A percentile compares a stretch with the other conserved stretches of the same genome.
phyloP scores from a whole-genome alignment of 345 rosid genomes.

The Boechera stricta region DNA sequence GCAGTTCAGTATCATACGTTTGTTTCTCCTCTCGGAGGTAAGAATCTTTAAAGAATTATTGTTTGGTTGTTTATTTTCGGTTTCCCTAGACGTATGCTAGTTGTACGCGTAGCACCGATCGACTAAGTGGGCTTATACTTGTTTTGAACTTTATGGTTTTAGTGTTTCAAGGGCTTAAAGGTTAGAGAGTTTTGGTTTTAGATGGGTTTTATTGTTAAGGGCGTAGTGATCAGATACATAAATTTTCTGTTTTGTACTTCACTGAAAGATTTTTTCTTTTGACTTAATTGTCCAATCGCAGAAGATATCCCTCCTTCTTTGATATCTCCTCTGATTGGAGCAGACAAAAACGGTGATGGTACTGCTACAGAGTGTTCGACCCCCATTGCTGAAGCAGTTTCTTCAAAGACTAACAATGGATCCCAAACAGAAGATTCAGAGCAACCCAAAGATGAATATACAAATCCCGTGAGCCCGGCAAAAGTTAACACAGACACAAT shows the following conservation, averaged over 20 bases:
- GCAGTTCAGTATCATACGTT: constrained; percentile 57
- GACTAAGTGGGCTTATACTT: constrained; percentile 14
- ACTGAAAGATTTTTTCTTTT: constrained; percentile 4
- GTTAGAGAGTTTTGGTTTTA: not conserved
- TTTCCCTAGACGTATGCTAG: not conserved
- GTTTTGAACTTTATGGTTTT: constrained; percentile 15
- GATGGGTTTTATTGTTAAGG: not conserved
- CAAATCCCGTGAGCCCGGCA: constrained; percentile 4
- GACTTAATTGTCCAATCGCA: constrained; percentile 25
- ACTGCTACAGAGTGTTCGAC: constrained; percentile 36
- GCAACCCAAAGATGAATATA: constrained; percentile 33
- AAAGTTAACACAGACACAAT: constrained; percentile 30
- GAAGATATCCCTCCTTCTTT: constrained; percentile 20
- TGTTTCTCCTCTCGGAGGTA: constrained; percentile 68
- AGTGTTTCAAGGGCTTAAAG: constrained; percentile 5
- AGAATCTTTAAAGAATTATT: constrained; percentile 25
- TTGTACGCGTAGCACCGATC: constrained; percentile 2
- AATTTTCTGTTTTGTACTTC: not conserved
- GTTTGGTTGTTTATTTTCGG: not conserved
- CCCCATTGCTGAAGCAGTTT: constrained; percentile 12
- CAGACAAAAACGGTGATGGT: constrained; percentile 15
- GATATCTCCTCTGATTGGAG: constrained; percentile 8
- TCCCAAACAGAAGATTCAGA: constrained; percentile 34
- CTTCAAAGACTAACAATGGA: constrained; percentile 11
- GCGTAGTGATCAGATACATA: not conserved